Evolutionary conservation across 2,329 filamentous ascomycete species (phyloP).

Genomic region (Mollisiaceae sp.): DNA sequence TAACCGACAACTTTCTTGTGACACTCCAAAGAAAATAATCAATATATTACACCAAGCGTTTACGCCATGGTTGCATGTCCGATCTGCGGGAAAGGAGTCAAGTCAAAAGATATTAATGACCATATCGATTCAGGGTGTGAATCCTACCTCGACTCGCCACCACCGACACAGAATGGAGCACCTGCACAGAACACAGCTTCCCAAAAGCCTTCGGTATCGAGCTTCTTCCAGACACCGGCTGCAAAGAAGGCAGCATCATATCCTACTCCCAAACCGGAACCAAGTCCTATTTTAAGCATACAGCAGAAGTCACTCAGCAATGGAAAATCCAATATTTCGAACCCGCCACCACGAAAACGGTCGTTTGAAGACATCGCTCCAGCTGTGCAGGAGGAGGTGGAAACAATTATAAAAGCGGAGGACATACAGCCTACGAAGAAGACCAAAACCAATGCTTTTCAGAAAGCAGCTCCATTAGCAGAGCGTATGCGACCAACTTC

Average conservation of each 20-base stretch:
- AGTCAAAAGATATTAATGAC: conserved; percentile 77
- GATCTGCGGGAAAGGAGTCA: conserved; percentile 77
- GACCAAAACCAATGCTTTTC: conserved; percentile 65
- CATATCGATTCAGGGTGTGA: conserved; percentile 88
- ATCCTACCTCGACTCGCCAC: conserved; percentile 62
- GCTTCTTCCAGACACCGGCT: conserved; percentile 66
- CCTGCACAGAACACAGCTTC: conserved; percentile 55
- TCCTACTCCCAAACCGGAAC: conserved; percentile 37
- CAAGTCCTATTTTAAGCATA: conserved; percentile 43
- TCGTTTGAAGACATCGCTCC: conserved; percentile 39
- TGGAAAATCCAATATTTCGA: conserved; percentile 31
- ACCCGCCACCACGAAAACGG: conserved; percentile 37
- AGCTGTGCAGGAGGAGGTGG: conserved; percentile 25
- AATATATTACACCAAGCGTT: neutral
- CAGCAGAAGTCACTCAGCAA: conserved; percentile 44
- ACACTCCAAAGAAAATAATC: conserved; percentile 3
- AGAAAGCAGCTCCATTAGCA: conserved; percentile 80
- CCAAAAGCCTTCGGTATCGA: conserved; percentile 51
- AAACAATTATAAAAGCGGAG: conserved; percentile 12
- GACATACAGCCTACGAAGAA: conserved; percentile 58
- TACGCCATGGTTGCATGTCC: conserved; percentile 70
- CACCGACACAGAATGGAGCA: conserved; percentile 41
- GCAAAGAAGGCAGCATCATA: conserved; percentile 54
- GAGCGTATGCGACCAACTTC: conserved; percentile 89
- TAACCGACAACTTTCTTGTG: neutral